phyloP scores from a whole-genome alignment of 768 basidiomycete species.

The Serendipita sp. region DNA sequence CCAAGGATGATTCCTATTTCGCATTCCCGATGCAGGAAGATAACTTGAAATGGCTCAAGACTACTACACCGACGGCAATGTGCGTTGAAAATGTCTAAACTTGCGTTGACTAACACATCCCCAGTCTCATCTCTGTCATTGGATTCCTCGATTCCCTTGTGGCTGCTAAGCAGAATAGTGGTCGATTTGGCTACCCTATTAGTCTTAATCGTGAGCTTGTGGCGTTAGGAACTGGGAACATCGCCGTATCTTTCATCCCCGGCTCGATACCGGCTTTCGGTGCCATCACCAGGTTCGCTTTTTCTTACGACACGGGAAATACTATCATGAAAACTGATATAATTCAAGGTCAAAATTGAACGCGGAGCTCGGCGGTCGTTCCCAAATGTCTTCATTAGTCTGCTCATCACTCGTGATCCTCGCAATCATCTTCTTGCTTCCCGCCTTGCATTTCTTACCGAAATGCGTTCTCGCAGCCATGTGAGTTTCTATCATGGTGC shows the following conservation, averaged over 20 bases:
- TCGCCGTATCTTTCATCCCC: constrained; percentile 63
- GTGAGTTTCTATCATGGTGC: constrained; percentile 30
- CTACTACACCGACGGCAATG: constrained; percentile 78
- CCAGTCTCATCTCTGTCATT: constrained; percentile 59
- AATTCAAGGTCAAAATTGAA: constrained; percentile 59
- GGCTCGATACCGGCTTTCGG: constrained; percentile 89
- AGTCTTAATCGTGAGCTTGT: constrained; percentile 92
- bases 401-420: constrained; percentile 61
- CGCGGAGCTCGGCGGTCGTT: constrained; percentile 72
- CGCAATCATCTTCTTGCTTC: constrained; percentile 80
- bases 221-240: constrained; percentile 70
- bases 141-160: constrained; percentile 94
- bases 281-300: constrained; percentile 65
- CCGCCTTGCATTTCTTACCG: constrained; percentile 71
- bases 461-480: constrained; percentile 81
- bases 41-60: constrained; percentile 48
- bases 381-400: constrained; percentile 78
- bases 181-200: constrained; percentile 74
- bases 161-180: constrained; percentile 83
- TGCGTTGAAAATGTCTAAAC: constrained; percentile 19
- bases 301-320: neutral
- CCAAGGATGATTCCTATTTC: constrained; percentile 40
- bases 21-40: constrained; percentile 51
- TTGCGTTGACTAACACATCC: neutral
- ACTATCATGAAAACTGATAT: neutral